phyloP scores from a whole-genome alignment of 192 early-diverging fungal genomes.

The Cetraspora pellucida region DNA sequence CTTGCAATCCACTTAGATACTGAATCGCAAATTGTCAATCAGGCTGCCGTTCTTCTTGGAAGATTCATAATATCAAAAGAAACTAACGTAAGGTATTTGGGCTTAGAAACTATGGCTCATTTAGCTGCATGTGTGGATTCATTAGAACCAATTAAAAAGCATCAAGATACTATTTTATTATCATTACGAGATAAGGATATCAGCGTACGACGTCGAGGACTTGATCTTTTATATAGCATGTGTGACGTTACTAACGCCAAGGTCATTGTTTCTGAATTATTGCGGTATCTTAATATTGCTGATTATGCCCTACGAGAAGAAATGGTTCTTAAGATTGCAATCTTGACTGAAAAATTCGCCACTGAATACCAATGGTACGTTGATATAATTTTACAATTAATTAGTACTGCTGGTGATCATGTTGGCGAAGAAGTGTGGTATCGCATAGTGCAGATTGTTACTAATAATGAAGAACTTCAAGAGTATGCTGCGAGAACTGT shows the following conservation, averaged over 20 bases:
- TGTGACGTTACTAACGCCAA: conserved; percentile 88
- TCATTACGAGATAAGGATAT: conserved; percentile 97
- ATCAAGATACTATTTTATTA: conserved; percentile 86
- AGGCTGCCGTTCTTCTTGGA: conserved; percentile 82
- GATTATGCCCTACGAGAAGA: conserved; percentile 94
- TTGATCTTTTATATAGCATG: conserved; percentile 98
- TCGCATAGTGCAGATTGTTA: conserved; percentile 94
- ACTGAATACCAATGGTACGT: conserved; percentile 99
- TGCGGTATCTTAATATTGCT: conserved; percentile 86
- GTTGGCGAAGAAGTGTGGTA: conserved; percentile 98
- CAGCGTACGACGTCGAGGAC: conserved; percentile 90
- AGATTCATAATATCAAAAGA: conserved; percentile 93
- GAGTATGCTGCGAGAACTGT: conserved; percentile 90
- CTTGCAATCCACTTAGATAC: conserved; percentile 91
- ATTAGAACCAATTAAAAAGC: conserved; percentile 77
- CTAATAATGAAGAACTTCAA: conserved; percentile 94
- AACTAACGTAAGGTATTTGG: conserved; percentile 97
- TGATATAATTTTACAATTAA: conserved; percentile 94
- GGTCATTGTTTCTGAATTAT: conserved; percentile 86
- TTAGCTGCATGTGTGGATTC: conserved; percentile 82
- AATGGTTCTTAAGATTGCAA: conserved; percentile 98
- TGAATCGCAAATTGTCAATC: conserved; percentile 81
- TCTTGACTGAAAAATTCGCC: conserved; percentile 96
- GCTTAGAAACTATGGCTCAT: conserved; percentile 97
- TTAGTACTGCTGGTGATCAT: conserved; percentile 93